Percentiles rank a stretch among this genome's conserved stretches.
phyloP scores from a whole-genome alignment of 768 basidiomycete genomes.

The Mycena vitilis region DNA sequence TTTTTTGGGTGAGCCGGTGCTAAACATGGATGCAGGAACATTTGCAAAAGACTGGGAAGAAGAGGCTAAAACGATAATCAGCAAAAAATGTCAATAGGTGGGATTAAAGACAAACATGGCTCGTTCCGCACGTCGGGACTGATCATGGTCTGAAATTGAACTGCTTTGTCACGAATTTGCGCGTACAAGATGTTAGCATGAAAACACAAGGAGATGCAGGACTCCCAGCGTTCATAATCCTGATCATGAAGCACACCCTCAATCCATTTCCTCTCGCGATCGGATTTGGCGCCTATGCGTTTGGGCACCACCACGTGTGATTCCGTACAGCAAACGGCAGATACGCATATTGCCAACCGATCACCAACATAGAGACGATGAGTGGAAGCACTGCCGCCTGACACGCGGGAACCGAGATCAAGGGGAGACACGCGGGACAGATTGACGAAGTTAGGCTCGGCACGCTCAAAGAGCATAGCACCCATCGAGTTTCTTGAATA shows the following conservation, averaged over 20 bases:
- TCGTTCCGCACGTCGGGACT: not conserved
- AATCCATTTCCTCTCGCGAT: not conserved
- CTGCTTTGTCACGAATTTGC: not conserved
- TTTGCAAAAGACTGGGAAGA: not conserved
- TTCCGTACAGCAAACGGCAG: not conserved
- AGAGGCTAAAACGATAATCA: too few relatives aligned
- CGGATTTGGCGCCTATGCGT: not conserved
- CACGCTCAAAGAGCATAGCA: not conserved
- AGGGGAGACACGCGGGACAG: not conserved
- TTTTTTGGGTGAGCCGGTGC: not conserved
- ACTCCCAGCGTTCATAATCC: not conserved
- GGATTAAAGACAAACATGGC: not conserved
- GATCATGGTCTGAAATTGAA: not conserved
- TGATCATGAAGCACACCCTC: not conserved
- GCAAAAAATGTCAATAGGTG: too few relatives aligned
- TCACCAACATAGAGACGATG: not conserved
- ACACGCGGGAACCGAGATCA: not conserved
- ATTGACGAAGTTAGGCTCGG: not conserved
- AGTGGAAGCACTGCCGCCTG: not conserved
- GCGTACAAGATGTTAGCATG: not conserved
- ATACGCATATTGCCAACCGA: not conserved
- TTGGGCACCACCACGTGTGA: not conserved
- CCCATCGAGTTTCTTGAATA: conserved; percentile 4
- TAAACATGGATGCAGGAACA: not conserved
- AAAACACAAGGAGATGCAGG: not conserved